Evolutionary conservation across 805 yeast species (phyloP).

Genomic region (Yamadazyma paraphyllophila): DNA sequence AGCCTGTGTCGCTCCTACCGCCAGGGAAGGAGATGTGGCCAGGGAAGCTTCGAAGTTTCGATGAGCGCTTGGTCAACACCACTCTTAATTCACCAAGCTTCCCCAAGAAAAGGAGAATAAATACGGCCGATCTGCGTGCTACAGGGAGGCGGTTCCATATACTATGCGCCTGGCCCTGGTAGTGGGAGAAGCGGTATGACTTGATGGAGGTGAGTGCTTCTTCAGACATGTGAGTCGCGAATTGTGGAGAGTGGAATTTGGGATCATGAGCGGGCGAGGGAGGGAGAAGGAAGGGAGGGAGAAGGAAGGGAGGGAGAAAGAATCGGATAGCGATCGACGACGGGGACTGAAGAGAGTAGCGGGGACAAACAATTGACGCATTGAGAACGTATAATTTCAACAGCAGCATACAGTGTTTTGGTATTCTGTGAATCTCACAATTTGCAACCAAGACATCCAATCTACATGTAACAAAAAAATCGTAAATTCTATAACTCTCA

Average conservation of each 20-base stretch:
- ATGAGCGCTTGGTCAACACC: conserved; percentile 73
- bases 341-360: too few relatives aligned
- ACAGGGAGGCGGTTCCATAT: conserved; percentile 68
- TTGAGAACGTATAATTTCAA: background rate
- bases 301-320: too few relatives aligned
- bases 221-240: conserved; percentile 1
- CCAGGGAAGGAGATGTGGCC: conserved; percentile 95
- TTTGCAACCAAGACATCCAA: too few relatives aligned
- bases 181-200: conserved; percentile 31
- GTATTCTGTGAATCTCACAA: too few relatives aligned
- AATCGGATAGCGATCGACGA: too few relatives aligned
- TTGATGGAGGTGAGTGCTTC: conserved; percentile 17
- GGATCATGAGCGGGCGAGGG: background rate
- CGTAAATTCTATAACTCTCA: conserved; percentile 1
- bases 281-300: background rate
- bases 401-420: too few relatives aligned
- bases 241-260: background rate
- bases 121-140: conserved; percentile 72
- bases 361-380: too few relatives aligned
- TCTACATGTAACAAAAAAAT: background rate
- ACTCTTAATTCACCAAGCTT: conserved; percentile 73
- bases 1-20: conserved; percentile 75
- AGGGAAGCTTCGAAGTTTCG: conserved; percentile 67
- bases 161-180: conserved; percentile 28
- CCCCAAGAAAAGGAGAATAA: conserved; percentile 71